A percentile compares a stretch with the other conserved stretches of the same genome.
Conservation (phyloP, 2,329 filamentous ascomycete species). For the Cryphonectria nitschkei region DNA sequence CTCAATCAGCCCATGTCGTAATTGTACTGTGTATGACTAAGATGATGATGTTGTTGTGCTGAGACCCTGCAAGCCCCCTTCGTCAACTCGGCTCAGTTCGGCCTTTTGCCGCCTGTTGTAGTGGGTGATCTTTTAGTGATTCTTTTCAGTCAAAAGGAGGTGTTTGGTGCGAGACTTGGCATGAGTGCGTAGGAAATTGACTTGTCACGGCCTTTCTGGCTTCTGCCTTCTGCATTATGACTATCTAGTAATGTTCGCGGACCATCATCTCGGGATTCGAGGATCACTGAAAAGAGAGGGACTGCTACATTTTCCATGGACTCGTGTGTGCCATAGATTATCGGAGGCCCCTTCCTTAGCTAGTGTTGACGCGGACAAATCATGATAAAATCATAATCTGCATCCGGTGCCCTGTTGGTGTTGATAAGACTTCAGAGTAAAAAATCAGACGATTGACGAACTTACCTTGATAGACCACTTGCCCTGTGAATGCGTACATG, state of each 20-base stretch:
- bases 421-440: not conserved
- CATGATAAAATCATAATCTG: not conserved
- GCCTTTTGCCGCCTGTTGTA: not conserved
- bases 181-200: not conserved
- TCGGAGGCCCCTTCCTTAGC: not conserved
- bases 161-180: not conserved
- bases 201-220: not conserved
- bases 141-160: not conserved
- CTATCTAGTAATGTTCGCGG: not conserved
- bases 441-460: not conserved
- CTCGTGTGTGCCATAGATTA: not conserved
- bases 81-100: not conserved
- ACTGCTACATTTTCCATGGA: too few relatives aligned
- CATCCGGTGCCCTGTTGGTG: not conserved
- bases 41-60: not conserved
- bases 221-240: not conserved
- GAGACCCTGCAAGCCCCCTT: not conserved
- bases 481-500: not conserved
- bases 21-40: constrained; percentile 2
- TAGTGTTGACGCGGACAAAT: not conserved
- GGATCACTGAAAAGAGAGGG: not conserved
- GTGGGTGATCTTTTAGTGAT: not conserved
- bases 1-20: not conserved
- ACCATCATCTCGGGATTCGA: not conserved
- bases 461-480: not conserved